These are phyloP conservation scores for Candolleomyces eurysporus DNA, from an alignment of 768 basidiomycete genomes.

Conservation along the genomic window DNA sequence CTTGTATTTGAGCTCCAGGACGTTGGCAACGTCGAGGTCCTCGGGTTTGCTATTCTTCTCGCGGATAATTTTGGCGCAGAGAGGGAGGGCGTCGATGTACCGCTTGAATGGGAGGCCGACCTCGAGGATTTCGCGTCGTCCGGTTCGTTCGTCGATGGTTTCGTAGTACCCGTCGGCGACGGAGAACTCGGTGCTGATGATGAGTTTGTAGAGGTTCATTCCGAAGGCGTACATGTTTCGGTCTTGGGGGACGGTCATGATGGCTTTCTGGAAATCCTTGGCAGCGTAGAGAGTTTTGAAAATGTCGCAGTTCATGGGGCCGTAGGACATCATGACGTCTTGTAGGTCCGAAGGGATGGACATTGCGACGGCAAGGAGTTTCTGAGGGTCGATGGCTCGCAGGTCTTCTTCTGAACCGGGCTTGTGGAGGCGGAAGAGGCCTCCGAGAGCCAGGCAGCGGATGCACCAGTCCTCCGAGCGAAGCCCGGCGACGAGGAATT, in stretches of 20 bases:
- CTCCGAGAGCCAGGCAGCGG: slow-evolving; percentile 51
- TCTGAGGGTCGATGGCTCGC: slow-evolving; percentile 45
- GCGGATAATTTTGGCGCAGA: slow-evolving; percentile 57
- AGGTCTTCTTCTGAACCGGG: slow-evolving; percentile 43
- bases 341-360: slow-evolving; percentile 46
- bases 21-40: slow-evolving; percentile 50
- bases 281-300: slow-evolving; percentile 39
- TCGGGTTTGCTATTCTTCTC: slow-evolving; percentile 18
- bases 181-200: slow-evolving; percentile 60
- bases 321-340: slow-evolving; percentile 49
- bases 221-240: slow-evolving; percentile 53
- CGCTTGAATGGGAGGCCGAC: slow-evolving; percentile 57
- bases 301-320: slow-evolving; percentile 44
- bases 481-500: slow-evolving; percentile 55
- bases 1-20: slow-evolving; percentile 60
- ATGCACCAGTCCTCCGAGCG: slow-evolving; percentile 53
- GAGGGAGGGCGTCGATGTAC: slow-evolving; percentile 59
- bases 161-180: slow-evolving; percentile 58
- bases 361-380: slow-evolving; percentile 40
- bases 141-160: slow-evolving; percentile 39
- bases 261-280: slow-evolving; percentile 48
- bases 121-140: slow-evolving; percentile 37
- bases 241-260: slow-evolving; percentile 48
- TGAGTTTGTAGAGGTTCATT: slow-evolving; percentile 43
- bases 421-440: slow-evolving; percentile 49